phyloP scores from a whole-genome alignment of 2,329 filamentous ascomycete species.

The Dissoconium aciculare region DNA sequence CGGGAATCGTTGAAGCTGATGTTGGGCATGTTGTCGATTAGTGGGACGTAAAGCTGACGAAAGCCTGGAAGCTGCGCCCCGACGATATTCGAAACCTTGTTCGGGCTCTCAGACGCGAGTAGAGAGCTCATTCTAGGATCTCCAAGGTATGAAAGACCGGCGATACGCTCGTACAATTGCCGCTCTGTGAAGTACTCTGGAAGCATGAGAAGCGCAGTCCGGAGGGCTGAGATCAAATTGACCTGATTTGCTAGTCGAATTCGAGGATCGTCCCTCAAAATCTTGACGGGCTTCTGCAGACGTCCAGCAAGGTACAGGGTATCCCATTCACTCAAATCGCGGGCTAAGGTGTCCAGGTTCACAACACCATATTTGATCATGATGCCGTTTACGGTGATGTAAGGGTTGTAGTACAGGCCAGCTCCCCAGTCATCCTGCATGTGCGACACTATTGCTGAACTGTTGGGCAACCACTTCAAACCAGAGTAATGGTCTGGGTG shows the following conservation, averaged over 20 bases:
- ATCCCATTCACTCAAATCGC: conserved; percentile 79
- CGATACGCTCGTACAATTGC: conserved; percentile 79
- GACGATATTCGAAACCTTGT: conserved; percentile 90
- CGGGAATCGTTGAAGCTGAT: conserved; percentile 57
- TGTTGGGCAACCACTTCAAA: conserved; percentile 52
- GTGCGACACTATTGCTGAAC: conserved; percentile 68
- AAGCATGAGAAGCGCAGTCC: conserved; percentile 75
- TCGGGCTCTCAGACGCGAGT: conserved; percentile 59
- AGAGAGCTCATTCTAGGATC: conserved; percentile 82
- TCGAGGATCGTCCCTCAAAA: conserved; percentile 79
- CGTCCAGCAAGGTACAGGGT: conserved; percentile 92
- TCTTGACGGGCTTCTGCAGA: conserved; percentile 95
- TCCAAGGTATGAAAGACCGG: conserved; percentile 83
- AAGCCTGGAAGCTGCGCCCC: conserved; percentile 83
- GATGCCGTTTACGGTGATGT: conserved; percentile 84
- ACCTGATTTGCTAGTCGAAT: conserved; percentile 91
- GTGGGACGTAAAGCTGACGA: conserved; percentile 73
- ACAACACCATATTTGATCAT: conserved; percentile 98
- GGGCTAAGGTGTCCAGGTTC: conserved; percentile 76
- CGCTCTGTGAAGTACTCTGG: conserved; percentile 73
- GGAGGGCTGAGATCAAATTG: conserved; percentile 81
- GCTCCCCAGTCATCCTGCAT: conserved; percentile 83
- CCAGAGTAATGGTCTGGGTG: conserved; percentile 87
- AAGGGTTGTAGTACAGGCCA: conserved; percentile 95
- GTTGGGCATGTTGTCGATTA: conserved; percentile 83